Evolutionary conservation across 768 basidiomycete genomes (phyloP), one percentile per base, ranked within the genome.

Genomic region (Boletales sp.): DNA sequence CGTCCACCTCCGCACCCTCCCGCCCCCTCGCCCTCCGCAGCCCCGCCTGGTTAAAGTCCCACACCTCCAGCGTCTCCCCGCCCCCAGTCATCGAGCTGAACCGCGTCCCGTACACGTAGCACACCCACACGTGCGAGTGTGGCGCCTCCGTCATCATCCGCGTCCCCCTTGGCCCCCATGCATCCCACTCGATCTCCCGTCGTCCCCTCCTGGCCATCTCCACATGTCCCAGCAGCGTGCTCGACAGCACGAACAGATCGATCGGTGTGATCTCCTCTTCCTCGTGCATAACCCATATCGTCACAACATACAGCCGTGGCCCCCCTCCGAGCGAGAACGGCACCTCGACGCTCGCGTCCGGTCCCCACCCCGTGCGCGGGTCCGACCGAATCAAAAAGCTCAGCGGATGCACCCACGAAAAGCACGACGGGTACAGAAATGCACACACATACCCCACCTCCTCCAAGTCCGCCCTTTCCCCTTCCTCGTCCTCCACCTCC

Each of bases 61-160:
- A 78, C 31, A 81, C 56, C 39, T 73, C 66, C 57, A 75, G 54
- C 36, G 43, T 57, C 46, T 34, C 15, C 34, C 34, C 39, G 25
- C 48, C 39, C 19, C 59, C 38, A 25, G 33, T 31, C 35, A 56
- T 68, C 41, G 53, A 70, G 53, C 71, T 74, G 45, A 72, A 80
- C 51, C 70, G 73, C 25, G 70, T 70, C 18, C 81, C 82, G 56
- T 72, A 74, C 17, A 82, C 74, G 55, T 80, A 80, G 65, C 82
- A 84, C 8, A 80, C 79, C 81, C 82, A 84, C n/a, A 71, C 61
- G 21, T 61, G 54, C 12, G 76, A 74, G 33, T 65, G 69, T 18
- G 65, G 72, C 34, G 64, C 62, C 8, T 65, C 63, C 30, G 49
- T 50, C 33, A 78, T 56, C 56, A 82, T 60, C 25, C 80, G 75